phyloP scores from a whole-genome alignment of 2,329 filamentous ascomycete species.

The Graphium sp. region DNA sequence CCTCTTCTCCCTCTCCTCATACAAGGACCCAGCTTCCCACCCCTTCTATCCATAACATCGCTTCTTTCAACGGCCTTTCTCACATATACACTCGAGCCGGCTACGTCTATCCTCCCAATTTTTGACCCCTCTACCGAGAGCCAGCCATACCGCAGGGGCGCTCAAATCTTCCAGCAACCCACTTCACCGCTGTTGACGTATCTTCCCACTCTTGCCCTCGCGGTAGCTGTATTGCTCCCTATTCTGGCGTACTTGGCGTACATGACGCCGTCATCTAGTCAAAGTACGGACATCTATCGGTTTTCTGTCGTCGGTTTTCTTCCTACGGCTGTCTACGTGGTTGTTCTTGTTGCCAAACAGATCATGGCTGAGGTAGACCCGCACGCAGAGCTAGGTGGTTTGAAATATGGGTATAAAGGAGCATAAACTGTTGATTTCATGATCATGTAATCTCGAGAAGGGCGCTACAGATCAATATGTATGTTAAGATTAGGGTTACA shows the following conservation, averaged over 20 bases:
- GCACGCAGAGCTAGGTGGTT: slow-evolving; percentile 39
- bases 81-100: slow-evolving; percentile 36
- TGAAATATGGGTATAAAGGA: slow-evolving; percentile 53
- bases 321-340: slow-evolving; percentile 39
- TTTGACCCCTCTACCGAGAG: too few relatives aligned
- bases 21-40: too few relatives aligned
- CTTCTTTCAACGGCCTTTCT: slow-evolving; percentile 46
- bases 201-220: slow-evolving; percentile 43
- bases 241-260: too few relatives aligned
- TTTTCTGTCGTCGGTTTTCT: slow-evolving; percentile 20
- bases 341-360: slow-evolving; percentile 44
- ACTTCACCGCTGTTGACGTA: slow-evolving; percentile 41
- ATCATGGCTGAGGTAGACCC: slow-evolving; percentile 55
- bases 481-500: not conserved
- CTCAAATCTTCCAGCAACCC: too few relatives aligned
- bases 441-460: too few relatives aligned
- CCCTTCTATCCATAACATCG: slow-evolving; percentile 42
- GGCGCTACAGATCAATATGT: not conserved
- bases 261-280: too few relatives aligned
- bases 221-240: slow-evolving; percentile 33
- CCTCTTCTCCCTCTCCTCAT: slow-evolving; percentile 17
- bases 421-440: slow-evolving; percentile 24
- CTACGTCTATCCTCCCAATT: too few relatives aligned
- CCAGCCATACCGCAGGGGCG: too few relatives aligned
- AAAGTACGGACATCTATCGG: slow-evolving; percentile 14